A percentile compares a stretch with the other conserved stretches of the same genome.
phyloP scores from a whole-genome alignment of 352 stramenopile genomes.

The Phytophthora rubi region DNA sequence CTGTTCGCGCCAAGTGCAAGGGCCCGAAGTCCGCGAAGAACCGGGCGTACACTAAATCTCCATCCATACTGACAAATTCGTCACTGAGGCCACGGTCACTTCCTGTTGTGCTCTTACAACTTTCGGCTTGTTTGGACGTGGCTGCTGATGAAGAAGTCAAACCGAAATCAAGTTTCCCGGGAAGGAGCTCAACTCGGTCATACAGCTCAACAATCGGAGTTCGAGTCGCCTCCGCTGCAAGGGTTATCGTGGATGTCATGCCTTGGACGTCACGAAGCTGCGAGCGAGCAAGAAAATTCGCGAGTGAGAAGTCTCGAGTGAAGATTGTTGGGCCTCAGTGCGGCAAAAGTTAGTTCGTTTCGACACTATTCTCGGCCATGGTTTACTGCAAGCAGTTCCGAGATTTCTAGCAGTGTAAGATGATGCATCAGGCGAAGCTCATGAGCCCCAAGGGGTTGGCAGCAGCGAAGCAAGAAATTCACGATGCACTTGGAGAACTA shows the following conservation, averaged over 20 bases:
- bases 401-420: conserved; percentile 2
- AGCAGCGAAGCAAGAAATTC: conserved; percentile 14
- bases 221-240: conserved; percentile 4
- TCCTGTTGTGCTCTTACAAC: neutral
- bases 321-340: too few relatives aligned
- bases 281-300: too few relatives aligned
- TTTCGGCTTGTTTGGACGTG: neutral
- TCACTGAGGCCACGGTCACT: conserved; percentile 24
- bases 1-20: conserved; percentile 93
- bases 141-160: conserved; percentile 21
- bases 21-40: conserved; percentile 99
- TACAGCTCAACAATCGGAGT: conserved; percentile 17
- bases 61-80: conserved; percentile 49
- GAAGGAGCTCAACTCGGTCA: conserved; percentile 40
- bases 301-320: too few relatives aligned
- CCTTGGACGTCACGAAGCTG: neutral
- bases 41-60: conserved; percentile 94
- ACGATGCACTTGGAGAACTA: conserved; percentile 33
- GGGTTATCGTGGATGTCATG: conserved; percentile 3
- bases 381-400: neutral
- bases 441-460: conserved; percentile 1
- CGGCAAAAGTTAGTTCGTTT: conserved; percentile 16
- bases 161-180: conserved; percentile 38
- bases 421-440: conserved; percentile 30
- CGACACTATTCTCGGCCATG: conserved; percentile 21